Base-by-base conservation (phyloP, 208 protist species). In the Crithidia expoeki region DNA sequence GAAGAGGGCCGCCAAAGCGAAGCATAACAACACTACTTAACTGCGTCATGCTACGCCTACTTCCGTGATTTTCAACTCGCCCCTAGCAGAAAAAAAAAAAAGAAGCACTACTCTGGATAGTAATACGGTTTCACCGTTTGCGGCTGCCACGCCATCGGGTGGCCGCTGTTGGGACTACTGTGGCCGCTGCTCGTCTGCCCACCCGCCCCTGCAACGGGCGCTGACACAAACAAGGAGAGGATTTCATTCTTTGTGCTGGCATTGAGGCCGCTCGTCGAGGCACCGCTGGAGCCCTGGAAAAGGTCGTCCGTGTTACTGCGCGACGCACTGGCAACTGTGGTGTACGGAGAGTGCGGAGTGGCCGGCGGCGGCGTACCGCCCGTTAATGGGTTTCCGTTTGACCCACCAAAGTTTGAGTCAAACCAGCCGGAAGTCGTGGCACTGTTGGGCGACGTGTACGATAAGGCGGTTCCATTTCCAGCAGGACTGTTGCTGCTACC, bases 151-250 rank as follows among this genome's bases (percentile, higher is more conserved):
- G 84, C 87, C 55, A 71, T 63, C 25, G 59, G 40, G 21, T 55
- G 34, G 6, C 72, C 63, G n/a, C 65, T 40, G 23, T 61, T 68
- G 9, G 42, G 40, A 19, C 32, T 53, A 11, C 40, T 61, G 9
- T 51, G 10, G 17, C 6, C 30, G 27, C 42, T 25, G 23, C n/a
- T 30, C 38, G 53, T 4, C 64, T 53, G 36, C 28, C 25, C 68
- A 9, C 36, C 42, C 1, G 53, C 65, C 21, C 47, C 74, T 10
- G 53, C 56, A 14, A 77, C 40, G 0, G 72, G 64, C 0, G 72
- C 72, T 10, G 72, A 68, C 30, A 21, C 64, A 63, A 94, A 94
- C 19, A 94, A 46, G 3, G 81, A 92, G 32, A 94, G 61, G 56
- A 94, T 92, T 42, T 94, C 89, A 21, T 72, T 30, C 38, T 90